A percentile compares a stretch with the other conserved stretches of the same genome.
phyloP scores from a whole-genome alignment of 75 land plant genomes.

The Gnetum montanum region DNA sequence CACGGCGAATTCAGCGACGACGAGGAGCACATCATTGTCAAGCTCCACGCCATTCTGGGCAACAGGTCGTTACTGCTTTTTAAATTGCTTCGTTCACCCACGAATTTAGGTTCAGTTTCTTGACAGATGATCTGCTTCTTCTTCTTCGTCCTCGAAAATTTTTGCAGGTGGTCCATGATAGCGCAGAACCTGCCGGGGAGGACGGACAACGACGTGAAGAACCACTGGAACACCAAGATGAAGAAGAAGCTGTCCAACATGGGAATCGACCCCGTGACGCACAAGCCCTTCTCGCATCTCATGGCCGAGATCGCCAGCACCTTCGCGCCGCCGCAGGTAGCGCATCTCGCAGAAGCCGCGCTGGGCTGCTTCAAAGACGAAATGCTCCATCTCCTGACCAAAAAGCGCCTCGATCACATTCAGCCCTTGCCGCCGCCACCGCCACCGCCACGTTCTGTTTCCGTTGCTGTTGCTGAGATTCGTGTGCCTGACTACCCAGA shows the following conservation, averaged over 20 bases:
- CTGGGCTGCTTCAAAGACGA: constrained; percentile 99
- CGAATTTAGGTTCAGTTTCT: too few relatives aligned
- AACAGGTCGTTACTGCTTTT: constrained; percentile 27
- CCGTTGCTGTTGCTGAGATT: not conserved
- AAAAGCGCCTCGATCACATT: constrained; percentile 40
- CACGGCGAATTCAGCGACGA: constrained; percentile 54
- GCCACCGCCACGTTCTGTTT: not conserved
- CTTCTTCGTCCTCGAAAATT: not conserved
- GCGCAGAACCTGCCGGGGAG: constrained; percentile 91
- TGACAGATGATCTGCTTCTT: too few relatives aligned
- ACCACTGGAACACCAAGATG: constrained; percentile 97
- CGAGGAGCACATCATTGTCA: constrained; percentile 64
- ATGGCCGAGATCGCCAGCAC: constrained; percentile 89
- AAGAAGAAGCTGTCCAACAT: constrained; percentile 95
- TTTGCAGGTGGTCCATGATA: constrained; percentile 81
- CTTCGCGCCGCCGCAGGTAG: constrained; percentile 60
- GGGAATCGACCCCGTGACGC: constrained; percentile 97
- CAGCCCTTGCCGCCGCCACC: not conserved
- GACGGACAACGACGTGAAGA: constrained; percentile 96
- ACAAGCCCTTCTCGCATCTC: constrained; percentile 96
- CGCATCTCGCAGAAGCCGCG: constrained; percentile 90
- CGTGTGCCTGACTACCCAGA: not conserved
- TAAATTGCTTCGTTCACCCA: not conserved
- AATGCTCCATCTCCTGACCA: constrained; percentile 87
- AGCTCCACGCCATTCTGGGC: constrained; percentile 60